Evolutionary conservation across 306 rosid genomes (phyloP).

Genomic region (Oxytropis ochrocephala): DNA sequence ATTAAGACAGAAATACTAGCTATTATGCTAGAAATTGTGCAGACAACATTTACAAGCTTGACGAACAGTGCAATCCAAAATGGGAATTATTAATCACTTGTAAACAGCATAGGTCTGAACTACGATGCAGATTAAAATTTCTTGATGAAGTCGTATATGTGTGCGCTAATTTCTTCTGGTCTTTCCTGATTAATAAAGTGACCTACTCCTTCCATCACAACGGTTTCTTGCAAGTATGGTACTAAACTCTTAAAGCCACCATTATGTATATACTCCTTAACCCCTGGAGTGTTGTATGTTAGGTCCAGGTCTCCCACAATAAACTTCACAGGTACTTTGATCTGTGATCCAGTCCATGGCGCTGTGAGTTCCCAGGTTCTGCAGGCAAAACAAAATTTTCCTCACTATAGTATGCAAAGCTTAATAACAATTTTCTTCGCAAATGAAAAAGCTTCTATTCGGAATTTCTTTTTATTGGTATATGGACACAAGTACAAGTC

Average conservation of each 20-base stretch:
- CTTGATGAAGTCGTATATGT: conserved; percentile 56
- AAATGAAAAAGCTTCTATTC: not conserved
- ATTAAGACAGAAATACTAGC: not conserved
- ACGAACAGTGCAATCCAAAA: not conserved
- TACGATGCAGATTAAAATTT: conserved; percentile 33
- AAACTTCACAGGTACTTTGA: conserved; percentile 63
- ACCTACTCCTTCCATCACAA: conserved; percentile 55
- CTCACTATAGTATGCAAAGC: not conserved
- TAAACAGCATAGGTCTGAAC: not conserved
- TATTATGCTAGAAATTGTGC: not conserved
- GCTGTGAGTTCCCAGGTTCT: conserved; percentile 79
- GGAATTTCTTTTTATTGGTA: not conserved
- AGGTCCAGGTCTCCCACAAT: conserved; percentile 62
- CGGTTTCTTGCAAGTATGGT: conserved; percentile 56
- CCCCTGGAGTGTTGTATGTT: conserved; percentile 51
- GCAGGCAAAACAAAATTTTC: conserved; percentile 25
- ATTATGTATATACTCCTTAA: conserved; percentile 43
- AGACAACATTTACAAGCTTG: not conserved
- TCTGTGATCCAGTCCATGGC: conserved; percentile 53
- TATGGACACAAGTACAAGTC: not conserved
- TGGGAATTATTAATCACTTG: not conserved
- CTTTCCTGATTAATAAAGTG: conserved; percentile 61
- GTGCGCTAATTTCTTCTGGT: conserved; percentile 46
- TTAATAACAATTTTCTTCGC: not conserved
- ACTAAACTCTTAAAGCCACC: conserved; percentile 51